These are phyloP conservation scores for Silene vulgaris DNA, from an alignment of 179 eudicot genomes.

Conservation along the genomic window DNA sequence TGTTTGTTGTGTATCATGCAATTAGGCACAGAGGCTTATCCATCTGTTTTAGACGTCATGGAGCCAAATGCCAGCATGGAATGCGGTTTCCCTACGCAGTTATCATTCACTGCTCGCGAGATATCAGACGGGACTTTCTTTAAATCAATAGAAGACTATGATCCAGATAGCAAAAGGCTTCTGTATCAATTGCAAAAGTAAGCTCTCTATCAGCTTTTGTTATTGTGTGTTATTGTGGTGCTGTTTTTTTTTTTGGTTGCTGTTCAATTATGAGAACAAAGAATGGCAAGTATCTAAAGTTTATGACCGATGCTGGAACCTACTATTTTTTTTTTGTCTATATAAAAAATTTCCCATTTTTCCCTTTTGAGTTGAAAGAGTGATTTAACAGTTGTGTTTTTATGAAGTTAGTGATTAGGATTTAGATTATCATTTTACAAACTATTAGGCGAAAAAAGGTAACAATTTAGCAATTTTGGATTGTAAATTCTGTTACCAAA, in stretches of 20 bases:
- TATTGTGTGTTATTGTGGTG: neutral
- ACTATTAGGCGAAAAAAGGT: neutral
- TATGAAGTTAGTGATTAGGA: neutral
- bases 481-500: neutral
- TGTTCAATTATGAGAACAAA: neutral
- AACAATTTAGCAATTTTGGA: neutral
- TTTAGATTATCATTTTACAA: neutral
- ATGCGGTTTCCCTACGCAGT: conserved; percentile 74
- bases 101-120: conserved; percentile 88
- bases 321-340: neutral
- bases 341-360: no score
- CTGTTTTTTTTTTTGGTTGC: neutral
- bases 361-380: neutral
- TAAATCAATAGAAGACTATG: conserved; percentile 80
- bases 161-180: conserved; percentile 78
- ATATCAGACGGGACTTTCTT: conserved; percentile 86
- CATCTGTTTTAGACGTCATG: conserved; percentile 46
- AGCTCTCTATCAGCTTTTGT: conserved; percentile 25
- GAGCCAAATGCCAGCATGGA: conserved; percentile 55
- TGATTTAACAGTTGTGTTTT: neutral
- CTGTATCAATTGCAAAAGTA: conserved; percentile 67
- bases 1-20: conserved; percentile 18
- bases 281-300: neutral
- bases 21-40: conserved; percentile 68
- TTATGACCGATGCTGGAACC: neutral